phyloP scores from a whole-genome alignment of 495 filamentous ascomycete species.

The Glarea lozoyensis region DNA sequence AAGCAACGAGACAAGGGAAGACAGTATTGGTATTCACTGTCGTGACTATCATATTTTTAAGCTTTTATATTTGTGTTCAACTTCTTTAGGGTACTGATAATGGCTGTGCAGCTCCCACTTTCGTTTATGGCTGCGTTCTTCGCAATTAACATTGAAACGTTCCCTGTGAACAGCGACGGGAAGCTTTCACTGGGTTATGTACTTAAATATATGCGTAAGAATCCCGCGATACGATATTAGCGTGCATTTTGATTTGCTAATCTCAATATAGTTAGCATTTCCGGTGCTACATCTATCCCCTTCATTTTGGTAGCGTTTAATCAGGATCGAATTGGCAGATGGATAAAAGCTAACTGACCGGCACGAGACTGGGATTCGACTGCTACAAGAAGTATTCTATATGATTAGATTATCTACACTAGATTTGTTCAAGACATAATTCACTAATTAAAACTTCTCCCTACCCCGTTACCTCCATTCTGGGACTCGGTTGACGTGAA shows the following conservation, averaged over 20 bases:
- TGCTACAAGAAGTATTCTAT: too few relatives aligned
- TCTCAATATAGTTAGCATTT: neutral
- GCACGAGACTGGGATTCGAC: too few relatives aligned
- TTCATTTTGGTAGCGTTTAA: neutral
- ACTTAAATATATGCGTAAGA: neutral
- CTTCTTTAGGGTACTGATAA: neutral
- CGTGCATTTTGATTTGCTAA: neutral
- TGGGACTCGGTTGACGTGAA: too few relatives aligned
- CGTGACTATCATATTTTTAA: constrained; percentile 27
- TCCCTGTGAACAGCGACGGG: neutral
- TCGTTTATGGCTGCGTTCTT: neutral
- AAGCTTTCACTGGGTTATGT: neutral
- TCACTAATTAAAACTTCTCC: too few relatives aligned
- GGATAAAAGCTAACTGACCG: too few relatives aligned
- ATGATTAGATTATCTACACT: too few relatives aligned
- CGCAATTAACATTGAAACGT: neutral
- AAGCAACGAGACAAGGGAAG: constrained; percentile 12
- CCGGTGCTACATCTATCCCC: neutral
- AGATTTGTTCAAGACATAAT: too few relatives aligned
- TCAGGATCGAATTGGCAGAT: too few relatives aligned
- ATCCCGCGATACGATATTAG: neutral
- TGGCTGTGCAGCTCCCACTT: neutral
- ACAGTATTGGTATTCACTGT: constrained; percentile 26
- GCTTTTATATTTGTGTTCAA: neutral
- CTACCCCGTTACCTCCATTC: too few relatives aligned